phyloP scores from a whole-genome alignment of 2,329 filamentous ascomycete species.

The Lasiodiplodia citricola region DNA sequence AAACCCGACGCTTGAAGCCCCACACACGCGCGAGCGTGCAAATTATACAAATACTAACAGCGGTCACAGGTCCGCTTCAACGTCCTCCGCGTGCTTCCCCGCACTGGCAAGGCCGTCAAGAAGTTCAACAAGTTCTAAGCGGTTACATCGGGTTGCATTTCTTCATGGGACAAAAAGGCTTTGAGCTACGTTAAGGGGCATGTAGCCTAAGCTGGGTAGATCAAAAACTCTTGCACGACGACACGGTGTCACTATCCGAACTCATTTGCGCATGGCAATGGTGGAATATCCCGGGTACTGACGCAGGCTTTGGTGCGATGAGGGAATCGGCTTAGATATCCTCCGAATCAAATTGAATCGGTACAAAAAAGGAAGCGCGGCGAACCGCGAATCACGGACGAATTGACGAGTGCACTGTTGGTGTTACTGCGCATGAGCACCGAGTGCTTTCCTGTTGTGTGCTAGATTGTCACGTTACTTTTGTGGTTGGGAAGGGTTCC shows the following conservation, averaged over 20 bases:
- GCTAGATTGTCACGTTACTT: not conserved
- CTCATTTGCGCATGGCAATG: constrained; percentile 22
- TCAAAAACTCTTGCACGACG: constrained; percentile 28
- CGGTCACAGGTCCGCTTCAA: constrained; percentile 89
- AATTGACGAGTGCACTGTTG: not conserved
- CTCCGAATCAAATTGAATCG: constrained; percentile 25
- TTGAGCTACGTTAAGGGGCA: constrained; percentile 26
- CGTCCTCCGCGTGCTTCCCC: constrained; percentile 96
- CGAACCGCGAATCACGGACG: not conserved
- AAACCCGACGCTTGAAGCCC: not conserved
- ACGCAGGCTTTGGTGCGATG: constrained; percentile 23
- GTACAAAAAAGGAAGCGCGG: not conserved
- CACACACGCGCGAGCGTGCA: not conserved
- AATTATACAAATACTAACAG: constrained; percentile 2
- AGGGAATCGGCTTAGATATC: constrained; percentile 25
- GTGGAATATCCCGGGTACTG: constrained; percentile 23
- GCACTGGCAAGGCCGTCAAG: constrained; percentile 98
- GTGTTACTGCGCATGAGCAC: not conserved
- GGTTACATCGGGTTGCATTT: constrained; percentile 27
- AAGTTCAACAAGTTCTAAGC: constrained; percentile 97
- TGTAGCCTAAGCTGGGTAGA: constrained; percentile 29
- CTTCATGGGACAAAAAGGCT: constrained; percentile 27
- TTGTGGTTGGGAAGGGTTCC: not conserved
- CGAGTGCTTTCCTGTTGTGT: not conserved
- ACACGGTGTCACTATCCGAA: constrained; percentile 24